Evolutionary conservation across 108 stramenopile species (phyloP).

Genomic region (Fistulifera pelliculosa): DNA sequence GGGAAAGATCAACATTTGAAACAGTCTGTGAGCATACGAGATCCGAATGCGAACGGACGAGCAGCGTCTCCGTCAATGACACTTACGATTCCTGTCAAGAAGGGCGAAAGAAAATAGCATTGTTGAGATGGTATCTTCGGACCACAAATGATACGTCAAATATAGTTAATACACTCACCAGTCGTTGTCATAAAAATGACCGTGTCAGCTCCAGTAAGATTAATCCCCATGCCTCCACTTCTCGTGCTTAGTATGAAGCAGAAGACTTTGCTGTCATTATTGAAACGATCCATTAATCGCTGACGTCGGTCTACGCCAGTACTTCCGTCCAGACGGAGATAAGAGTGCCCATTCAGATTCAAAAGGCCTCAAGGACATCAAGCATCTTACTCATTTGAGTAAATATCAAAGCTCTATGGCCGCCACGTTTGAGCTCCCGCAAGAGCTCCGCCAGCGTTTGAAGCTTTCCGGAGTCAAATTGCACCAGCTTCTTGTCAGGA

Average conservation of each 20-base stretch:
- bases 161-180: too few species aligned
- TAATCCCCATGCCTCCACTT: constrained; percentile 81
- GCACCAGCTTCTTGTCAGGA: constrained; percentile 90
- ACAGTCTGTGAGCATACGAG: too few species aligned
- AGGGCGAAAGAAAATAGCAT: too few species aligned
- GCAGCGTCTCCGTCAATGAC: too few species aligned
- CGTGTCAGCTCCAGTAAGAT: constrained; percentile 95
- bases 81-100: too few species aligned
- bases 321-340: constrained; percentile 80
- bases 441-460: constrained; percentile 87
- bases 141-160: too few species aligned
- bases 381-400: constrained; percentile 96
- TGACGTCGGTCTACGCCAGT: constrained; percentile 88
- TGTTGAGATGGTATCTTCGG: too few species aligned
- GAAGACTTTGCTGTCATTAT: constrained; percentile 77
- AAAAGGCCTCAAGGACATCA: constrained; percentile 90
- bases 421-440: constrained; percentile 68
- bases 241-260: constrained; percentile 94
- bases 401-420: constrained; percentile 91
- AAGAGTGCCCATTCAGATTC: constrained; percentile 70
- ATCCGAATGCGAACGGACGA: too few species aligned
- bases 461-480: constrained; percentile 96
- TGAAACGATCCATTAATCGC: constrained; percentile 91
- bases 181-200: constrained; percentile 83
- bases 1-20: constrained; percentile 39